Evolutionary conservation across 805 yeast genomes (phyloP).

Genomic region (Torulaspora indica): DNA sequence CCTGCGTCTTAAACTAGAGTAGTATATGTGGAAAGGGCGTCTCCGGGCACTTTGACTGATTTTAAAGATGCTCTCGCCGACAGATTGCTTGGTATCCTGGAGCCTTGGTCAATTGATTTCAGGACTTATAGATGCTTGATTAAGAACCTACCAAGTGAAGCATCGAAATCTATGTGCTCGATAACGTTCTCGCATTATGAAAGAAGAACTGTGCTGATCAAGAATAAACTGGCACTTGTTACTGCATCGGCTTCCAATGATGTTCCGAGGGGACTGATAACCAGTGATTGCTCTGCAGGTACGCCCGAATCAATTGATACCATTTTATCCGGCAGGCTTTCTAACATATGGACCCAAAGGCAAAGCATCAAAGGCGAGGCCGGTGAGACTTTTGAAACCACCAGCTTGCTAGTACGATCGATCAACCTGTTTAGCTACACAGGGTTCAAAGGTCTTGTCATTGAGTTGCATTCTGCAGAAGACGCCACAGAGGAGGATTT

Average conservation of each 20-base stretch:
- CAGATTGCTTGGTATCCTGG: slow-evolving; percentile 21
- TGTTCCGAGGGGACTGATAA: slow-evolving; percentile 16
- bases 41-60: slow-evolving; percentile 31
- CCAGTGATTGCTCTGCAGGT: slow-evolving; percentile 26
- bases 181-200: slow-evolving; percentile 27
- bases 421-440: slow-evolving; percentile 33
- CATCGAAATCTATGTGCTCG: slow-evolving; percentile 29
- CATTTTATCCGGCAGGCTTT: slow-evolving; percentile 24
- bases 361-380: slow-evolving; percentile 34
- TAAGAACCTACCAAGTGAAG: slow-evolving; percentile 19
- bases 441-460: slow-evolving; percentile 33
- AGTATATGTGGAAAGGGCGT: slow-evolving; percentile 32
- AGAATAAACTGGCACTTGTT: slow-evolving; percentile 25
- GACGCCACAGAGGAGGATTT: slow-evolving; percentile 17
- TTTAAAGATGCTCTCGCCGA: slow-evolving; percentile 32
- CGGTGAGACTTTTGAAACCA: slow-evolving; percentile 31
- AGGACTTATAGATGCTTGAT: slow-evolving; percentile 28
- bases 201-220: slow-evolving; percentile 25
- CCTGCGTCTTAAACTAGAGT: slow-evolving; percentile 19
- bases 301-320: slow-evolving; percentile 27
- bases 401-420: slow-evolving; percentile 24
- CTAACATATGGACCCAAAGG: slow-evolving; percentile 34
- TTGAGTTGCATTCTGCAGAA: slow-evolving; percentile 23
- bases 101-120: slow-evolving; percentile 33
- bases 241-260: slow-evolving; percentile 21